Percentiles rank a stretch among this genome's conserved stretches.
These are phyloP conservation scores for Pholiota adiposa DNA, from an alignment of 1,284 basidiomycete genomes.

Conservation along the genomic window DNA sequence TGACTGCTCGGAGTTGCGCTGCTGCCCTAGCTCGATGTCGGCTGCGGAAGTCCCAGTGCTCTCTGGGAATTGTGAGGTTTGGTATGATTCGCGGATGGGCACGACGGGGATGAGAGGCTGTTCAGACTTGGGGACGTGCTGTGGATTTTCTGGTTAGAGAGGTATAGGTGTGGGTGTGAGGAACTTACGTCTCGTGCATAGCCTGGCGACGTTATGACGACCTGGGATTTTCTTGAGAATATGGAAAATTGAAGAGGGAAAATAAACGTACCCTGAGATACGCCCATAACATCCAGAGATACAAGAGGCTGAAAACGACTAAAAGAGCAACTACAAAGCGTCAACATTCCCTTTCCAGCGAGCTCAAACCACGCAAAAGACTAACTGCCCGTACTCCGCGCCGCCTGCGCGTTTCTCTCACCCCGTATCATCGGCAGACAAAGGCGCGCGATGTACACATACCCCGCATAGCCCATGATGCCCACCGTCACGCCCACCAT, in stretches of 20 bases:
- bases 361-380: constrained; percentile 19
- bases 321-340: constrained; percentile 56
- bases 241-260: background rate
- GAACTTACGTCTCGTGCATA: constrained; percentile 66
- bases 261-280: constrained; percentile 60
- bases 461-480: constrained; percentile 64
- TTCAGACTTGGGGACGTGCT: constrained; percentile 35
- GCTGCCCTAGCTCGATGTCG: constrained; percentile 14
- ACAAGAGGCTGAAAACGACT: constrained; percentile 60
- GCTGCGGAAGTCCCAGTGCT: background rate
- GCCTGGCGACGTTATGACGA: constrained; percentile 69
- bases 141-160: background rate
- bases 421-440: constrained; percentile 65
- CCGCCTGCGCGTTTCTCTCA: constrained; percentile 42
- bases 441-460: constrained; percentile 73
- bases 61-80: constrained; percentile 18
- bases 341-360: constrained; percentile 4
- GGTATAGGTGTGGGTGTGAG: background rate
- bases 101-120: constrained; percentile 30
- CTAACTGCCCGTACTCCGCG: constrained; percentile 61
- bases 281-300: constrained; percentile 73
- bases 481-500: constrained; percentile 55
- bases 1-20: constrained; percentile 12
- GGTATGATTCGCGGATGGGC: constrained; percentile 21
- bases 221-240: constrained; percentile 37